A percentile compares a stretch with the other conserved stretches of the same genome.
Conservation (phyloP, 768 basidiomycete species). For the Tulasnella sp. region DNA sequence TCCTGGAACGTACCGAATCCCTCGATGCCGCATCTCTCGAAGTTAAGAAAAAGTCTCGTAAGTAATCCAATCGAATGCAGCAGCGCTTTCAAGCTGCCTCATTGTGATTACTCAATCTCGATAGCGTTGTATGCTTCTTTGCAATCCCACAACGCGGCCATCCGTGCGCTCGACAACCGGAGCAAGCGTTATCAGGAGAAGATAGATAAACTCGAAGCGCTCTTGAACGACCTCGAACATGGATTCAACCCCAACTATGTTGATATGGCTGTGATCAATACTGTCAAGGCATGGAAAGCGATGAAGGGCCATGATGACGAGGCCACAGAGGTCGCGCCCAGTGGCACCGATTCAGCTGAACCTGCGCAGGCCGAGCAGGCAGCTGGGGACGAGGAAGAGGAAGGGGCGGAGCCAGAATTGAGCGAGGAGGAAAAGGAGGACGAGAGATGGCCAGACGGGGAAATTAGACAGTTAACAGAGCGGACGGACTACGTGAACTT, state of each 20-base stretch:
- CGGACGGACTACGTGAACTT: constrained; percentile 55
- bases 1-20: constrained; percentile 68
- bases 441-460: constrained; percentile 47
- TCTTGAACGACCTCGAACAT: constrained; percentile 66
- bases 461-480: constrained; percentile 36
- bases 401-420: constrained; percentile 15
- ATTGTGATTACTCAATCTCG: too few species aligned
- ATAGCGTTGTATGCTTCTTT: constrained; percentile 76
- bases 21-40: constrained; percentile 72
- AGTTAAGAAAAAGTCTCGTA: constrained; percentile 78
- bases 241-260: constrained; percentile 98
- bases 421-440: constrained; percentile 34
- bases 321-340: constrained; percentile 16
- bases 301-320: constrained; percentile 46
- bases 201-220: constrained; percentile 67
- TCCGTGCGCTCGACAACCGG: constrained; percentile 66
- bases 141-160: constrained; percentile 57
- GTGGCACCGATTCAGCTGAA: constrained; percentile 23
- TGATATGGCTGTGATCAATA: constrained; percentile 97
- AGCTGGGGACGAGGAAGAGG: constrained; percentile 26
- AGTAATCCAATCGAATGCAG: too few species aligned
- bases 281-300: constrained; percentile 87
- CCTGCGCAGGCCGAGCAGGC: constrained; percentile 2
- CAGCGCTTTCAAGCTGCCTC: neutral
- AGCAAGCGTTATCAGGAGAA: constrained; percentile 63